Base-by-base conservation (phyloP, 2,329 filamentous ascomycete species). In the Penicillium decumbens region DNA sequence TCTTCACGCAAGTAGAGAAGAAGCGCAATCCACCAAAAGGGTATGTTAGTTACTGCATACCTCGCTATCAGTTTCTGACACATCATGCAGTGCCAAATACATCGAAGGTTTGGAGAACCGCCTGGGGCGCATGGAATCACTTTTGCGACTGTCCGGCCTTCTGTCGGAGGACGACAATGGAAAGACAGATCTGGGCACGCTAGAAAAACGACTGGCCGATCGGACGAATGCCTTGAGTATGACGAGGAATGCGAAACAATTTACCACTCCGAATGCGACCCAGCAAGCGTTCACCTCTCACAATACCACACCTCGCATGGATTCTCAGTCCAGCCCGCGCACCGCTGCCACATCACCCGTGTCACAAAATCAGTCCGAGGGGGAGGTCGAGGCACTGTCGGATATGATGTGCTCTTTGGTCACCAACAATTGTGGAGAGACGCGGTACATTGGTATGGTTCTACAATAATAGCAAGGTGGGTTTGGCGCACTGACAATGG, bases 321-420 rank as follows among this genome's bases (percentile, higher is more conserved):
- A 72, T 44, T 74, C 68, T 23, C 66, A 72, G 33, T 71, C 76
- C 3, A 80, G 76, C 51, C 79, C 80, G 2, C 72, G 67, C 37
- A 80, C 77, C 42, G 67, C 72, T 24, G 70, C 74, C 24, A 73
- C 77, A 12, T 80, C 80, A 9, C 78, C 80, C 13, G 76, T 78
- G 45, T 77, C 77, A 2, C 67, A 72, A 35, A 79, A 76, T 45
- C 77, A 74, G 56, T 75, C 74, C 12, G 80, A 83, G 58, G 79
- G 85, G 57, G 87, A 95, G 62, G 88, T 95, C 1, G 91, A 95
- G 67, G 85, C 84, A 1, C 73, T 98, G 49, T 95, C 92, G 1
- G 93, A 98, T 72, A 93, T 96, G 87, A 97, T 98, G 93, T 97
- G 92, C 71, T 96, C 91, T 2, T 75, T 98, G 28, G 91, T 98